Evolutionary conservation across 768 basidiomycete species (phyloP), one percentile per base, ranked within the genome.

Genomic region (Rhizopogon vulgaris): DNA sequence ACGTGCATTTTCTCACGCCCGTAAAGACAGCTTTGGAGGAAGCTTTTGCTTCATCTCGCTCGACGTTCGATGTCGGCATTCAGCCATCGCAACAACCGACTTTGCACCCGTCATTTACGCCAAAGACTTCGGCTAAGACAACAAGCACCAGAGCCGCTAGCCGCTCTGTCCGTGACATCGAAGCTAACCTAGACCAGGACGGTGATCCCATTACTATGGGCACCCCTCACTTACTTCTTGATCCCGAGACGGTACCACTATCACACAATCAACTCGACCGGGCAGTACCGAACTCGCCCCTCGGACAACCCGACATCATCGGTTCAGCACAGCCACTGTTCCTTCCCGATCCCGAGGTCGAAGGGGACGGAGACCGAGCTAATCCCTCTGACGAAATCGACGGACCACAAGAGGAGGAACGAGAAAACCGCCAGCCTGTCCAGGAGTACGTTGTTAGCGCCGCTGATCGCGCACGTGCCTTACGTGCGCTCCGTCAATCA

Each of bases 41-140:
- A 6, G 60, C 76, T 15, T 95, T 89, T 63, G 77, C 83, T 1
- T 76, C 84, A 0, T 73, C 82, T 0, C 73, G 90, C n/a, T 84
- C 88, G 0, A 90, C 87, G 0, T 96, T 77, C 58, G 77, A 83
- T 32, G 71, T 92, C 22, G 63, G 57, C 2, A 12, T 49, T 38
- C 63, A 63, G 15, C 58, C 42, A 1, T 42, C 53, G 54, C 61
- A 60, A 0, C 67, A 69, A 42, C 53, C 18, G 30, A 34, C 32
- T 15, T 32, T 46, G 32, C 45, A 46, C 32, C 45, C 45, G 15
- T 46, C 45, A 6, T 46, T 34, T 24, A 24, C 32, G 32, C 9
- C 32, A 2, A 34, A 46, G 12, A 1, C 52, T 25, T 46, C 59
- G 1, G 65, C 61, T 40, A 52, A 48, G 40, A 37, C 38, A 11